A percentile compares a stretch with the other conserved stretches of the same genome.
Evolutionary conservation across 2,329 filamentous ascomycete genomes (phyloP).

Genomic region (Botryosphaeria agaves): DNA sequence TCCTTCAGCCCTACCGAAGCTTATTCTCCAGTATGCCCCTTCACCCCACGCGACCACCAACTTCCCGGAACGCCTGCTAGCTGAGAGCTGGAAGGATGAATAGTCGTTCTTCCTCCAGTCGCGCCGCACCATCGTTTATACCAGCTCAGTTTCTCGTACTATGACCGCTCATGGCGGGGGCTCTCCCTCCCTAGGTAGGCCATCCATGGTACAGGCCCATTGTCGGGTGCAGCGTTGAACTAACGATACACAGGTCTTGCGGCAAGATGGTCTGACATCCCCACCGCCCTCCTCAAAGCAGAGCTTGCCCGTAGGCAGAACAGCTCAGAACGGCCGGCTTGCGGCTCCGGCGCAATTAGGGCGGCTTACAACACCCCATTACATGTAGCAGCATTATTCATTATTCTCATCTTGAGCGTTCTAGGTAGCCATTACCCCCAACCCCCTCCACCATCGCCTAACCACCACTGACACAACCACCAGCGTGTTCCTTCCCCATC

Average conservation of each 20-base stretch:
- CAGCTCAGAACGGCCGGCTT: constrained; percentile 26
- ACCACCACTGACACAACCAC: constrained; percentile 1
- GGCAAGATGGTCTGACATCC: constrained; percentile 19
- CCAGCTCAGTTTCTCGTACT: too few species aligned
- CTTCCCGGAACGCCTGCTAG: too few species aligned
- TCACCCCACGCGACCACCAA: too few species aligned
- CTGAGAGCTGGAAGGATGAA: too few species aligned
- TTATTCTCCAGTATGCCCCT: too few species aligned
- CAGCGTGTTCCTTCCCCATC: constrained; percentile 44
- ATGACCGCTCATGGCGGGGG: constrained; percentile 1
- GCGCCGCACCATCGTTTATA: too few species aligned
- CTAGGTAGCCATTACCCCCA: constrained; percentile 22
- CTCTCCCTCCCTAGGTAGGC: constrained; percentile 6
- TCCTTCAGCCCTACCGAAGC: too few species aligned
- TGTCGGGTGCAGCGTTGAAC: background rate
- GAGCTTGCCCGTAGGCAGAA: constrained; percentile 32
- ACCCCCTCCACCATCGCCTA: background rate
- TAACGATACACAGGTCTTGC: constrained; percentile 1
- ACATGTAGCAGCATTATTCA: constrained; percentile 39
- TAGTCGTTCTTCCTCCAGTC: too few species aligned
- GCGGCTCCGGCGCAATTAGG: constrained; percentile 29
- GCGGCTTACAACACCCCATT: constrained; percentile 36
- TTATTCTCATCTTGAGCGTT: constrained; percentile 38
- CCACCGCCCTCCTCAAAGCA: constrained; percentile 26
- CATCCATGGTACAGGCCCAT: background rate